Base-by-base conservation (phyloP, 768 basidiomycete species). In the Coprinopsis cinerea region DNA sequence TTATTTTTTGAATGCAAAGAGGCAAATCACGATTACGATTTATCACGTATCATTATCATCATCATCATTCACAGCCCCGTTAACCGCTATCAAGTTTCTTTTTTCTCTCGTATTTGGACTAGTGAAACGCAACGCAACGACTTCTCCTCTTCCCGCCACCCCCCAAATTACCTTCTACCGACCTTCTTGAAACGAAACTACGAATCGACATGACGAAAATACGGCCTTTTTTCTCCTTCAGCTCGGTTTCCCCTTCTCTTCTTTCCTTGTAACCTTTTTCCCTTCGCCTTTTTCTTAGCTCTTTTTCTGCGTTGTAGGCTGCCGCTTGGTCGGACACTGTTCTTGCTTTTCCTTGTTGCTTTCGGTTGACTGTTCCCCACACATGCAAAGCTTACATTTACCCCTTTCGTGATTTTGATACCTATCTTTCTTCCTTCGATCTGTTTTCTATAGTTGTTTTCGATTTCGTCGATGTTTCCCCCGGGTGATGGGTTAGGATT, bases 321-420 rank as follows among this genome's bases (percentile, higher is more conserved):
- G 44, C 44, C 44, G 44, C 60, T 37, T 61, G 62, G 62, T 63
- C 62, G 37, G 60, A 57, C 56, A 59, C 57, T 32, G 58, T 60
- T 47, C 55, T 61, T 13, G 56, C 59, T 32, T 74, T 76, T 45
- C 75, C 24, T 25, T 23, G 18, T 43, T 43, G 18, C 41, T 43
- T 11, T 22, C 41, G 9, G 30, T 34, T 34, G 30, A 9, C 9
- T n/a, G n/a, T n/a, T n/a, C n/a, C n/a, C n/a, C n/a, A 9, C 30
- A 34, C n/a, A 9, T 34, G 9, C 30, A n/a, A 9, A 34, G 9
- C 9, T 34, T 34, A 34, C 41, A 11, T 43, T 7, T 40, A 6
- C 37, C 18, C 18, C 24, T 5, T 26, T 26, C 18, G 24, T 10
- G 18, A 9, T 10, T 22, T 20, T 10, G 6, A 48, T 35, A 30